phyloP scores from a whole-genome alignment of 352 stramenopile species.

The Globisporangium lucens region DNA sequence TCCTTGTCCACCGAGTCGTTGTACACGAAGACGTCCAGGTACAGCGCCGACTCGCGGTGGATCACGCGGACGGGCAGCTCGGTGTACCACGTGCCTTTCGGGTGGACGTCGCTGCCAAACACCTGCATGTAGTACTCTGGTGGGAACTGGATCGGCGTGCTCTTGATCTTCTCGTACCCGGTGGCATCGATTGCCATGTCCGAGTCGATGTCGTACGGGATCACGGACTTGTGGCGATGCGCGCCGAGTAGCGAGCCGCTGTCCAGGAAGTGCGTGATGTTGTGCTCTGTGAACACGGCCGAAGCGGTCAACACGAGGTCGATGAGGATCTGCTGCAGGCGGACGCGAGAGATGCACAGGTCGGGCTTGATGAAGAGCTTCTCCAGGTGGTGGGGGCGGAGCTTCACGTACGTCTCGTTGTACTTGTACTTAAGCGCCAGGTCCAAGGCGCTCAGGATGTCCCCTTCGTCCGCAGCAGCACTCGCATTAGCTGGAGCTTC shows the following conservation, averaged over 20 bases:
- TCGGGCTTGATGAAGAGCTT: conserved; percentile 8
- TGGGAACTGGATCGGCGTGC: conserved; percentile 18
- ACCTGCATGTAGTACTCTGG: conserved; percentile 23
- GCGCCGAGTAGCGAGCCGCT: conserved; percentile 28
- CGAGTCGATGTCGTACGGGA: conserved; percentile 29
- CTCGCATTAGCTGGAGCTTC: not conserved
- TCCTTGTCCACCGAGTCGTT: conserved; percentile 16
- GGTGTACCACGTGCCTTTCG: conserved; percentile 17
- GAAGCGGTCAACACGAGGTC: conserved; percentile 22
- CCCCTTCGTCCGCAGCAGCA: not conserved
- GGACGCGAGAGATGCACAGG: conserved; percentile 22
- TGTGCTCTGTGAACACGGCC: conserved; percentile 19
- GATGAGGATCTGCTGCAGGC: conserved; percentile 24
- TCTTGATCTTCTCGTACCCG: conserved; percentile 17
- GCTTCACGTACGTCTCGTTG: conserved; percentile 19
- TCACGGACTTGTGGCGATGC: conserved; percentile 23
- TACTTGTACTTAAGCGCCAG: conserved; percentile 10
- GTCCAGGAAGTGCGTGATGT: conserved; percentile 30
- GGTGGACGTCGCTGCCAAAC: conserved; percentile 20
- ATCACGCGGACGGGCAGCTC: conserved; percentile 25
- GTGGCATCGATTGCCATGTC: conserved; percentile 24
- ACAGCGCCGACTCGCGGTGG: conserved; percentile 23
- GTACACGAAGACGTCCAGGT: conserved; percentile 34
- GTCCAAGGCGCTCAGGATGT: not conserved
- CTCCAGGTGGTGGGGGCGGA: conserved; percentile 19